phyloP scores from a whole-genome alignment of 495 filamentous ascomycete species.

The Achaetomiella virescens region DNA sequence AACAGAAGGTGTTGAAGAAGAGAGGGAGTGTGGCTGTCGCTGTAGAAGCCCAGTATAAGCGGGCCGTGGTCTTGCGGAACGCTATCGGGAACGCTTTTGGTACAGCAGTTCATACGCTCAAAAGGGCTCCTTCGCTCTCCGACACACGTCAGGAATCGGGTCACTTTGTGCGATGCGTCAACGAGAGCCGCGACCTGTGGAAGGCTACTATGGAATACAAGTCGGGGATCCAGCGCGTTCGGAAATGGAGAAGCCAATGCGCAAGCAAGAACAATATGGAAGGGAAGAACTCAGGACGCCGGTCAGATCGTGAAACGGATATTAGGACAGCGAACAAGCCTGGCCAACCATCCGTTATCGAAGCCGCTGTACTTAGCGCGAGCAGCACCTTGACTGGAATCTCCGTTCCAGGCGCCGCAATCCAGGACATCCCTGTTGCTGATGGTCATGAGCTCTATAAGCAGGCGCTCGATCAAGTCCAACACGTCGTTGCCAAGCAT shows the following conservation, averaged over 20 bases:
- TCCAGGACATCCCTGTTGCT: too few species aligned
- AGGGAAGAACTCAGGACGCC: too few species aligned
- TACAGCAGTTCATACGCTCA: not conserved
- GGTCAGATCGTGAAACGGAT: too few species aligned
- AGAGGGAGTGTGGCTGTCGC: slow-evolving; percentile 16
- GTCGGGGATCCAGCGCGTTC: not conserved
- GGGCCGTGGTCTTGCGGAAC: slow-evolving; percentile 18
- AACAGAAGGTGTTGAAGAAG: slow-evolving; percentile 12
- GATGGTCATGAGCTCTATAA: too few species aligned
- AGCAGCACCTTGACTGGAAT: too few species aligned
- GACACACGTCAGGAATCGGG: not conserved
- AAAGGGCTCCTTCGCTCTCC: not conserved
- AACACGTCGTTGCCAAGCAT: too few species aligned
- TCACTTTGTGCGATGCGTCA: not conserved
- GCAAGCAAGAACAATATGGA: too few species aligned
- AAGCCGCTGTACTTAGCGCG: too few species aligned
- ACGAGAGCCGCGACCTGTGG: not conserved
- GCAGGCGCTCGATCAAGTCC: too few species aligned
- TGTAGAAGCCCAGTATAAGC: slow-evolving; percentile 14
- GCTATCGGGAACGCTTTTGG: slow-evolving; percentile 9
- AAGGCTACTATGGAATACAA: not conserved
- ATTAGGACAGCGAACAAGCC: too few species aligned
- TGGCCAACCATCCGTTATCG: too few species aligned
- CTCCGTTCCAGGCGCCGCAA: too few species aligned
- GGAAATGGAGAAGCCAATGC: not conserved